A percentile compares a stretch with the other conserved stretches of the same genome.
phyloP scores from a whole-genome alignment of 148 eudicot species.

The Euryodendron excelsum region DNA sequence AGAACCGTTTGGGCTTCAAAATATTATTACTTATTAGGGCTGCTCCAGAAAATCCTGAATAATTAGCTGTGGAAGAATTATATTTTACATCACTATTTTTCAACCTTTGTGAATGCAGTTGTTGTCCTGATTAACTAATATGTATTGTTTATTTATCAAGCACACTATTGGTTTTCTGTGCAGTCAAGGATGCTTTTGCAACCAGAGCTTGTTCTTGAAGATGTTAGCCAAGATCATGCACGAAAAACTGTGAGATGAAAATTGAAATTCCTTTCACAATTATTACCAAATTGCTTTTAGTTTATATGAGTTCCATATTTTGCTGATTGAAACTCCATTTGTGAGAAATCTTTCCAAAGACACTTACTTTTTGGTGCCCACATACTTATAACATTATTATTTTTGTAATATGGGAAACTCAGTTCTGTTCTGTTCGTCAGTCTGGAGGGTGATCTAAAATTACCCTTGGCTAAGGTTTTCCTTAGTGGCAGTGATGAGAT shows the following conservation, averaged over 20 bases:
- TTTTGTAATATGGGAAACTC: neutral
- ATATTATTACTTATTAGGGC: neutral
- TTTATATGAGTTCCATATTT: neutral
- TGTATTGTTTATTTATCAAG: neutral
- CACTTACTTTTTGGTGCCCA: neutral
- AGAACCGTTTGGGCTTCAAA: neutral
- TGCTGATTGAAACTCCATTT: neutral
- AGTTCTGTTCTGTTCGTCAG: neutral
- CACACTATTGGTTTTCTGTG: neutral
- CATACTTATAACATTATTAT: neutral
- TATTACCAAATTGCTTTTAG: neutral
- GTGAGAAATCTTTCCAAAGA: neutral
- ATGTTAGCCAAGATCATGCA: constrained; percentile 99
- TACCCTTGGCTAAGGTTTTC: neutral
- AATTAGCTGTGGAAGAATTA: neutral
- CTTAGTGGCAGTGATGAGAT: neutral
- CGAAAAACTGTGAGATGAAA: constrained; percentile 78
- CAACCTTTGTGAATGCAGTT: neutral
- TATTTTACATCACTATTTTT: neutral
- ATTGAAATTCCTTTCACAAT: neutral
- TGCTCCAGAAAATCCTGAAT: neutral
- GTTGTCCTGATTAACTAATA: neutral
- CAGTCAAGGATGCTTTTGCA: constrained; percentile 99
- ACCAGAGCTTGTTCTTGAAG: constrained; percentile 95
- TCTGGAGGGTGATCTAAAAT: neutral